Evolutionary conservation across 805 yeast genomes (phyloP).

Genomic region (Henningerozyma blattae): DNA sequence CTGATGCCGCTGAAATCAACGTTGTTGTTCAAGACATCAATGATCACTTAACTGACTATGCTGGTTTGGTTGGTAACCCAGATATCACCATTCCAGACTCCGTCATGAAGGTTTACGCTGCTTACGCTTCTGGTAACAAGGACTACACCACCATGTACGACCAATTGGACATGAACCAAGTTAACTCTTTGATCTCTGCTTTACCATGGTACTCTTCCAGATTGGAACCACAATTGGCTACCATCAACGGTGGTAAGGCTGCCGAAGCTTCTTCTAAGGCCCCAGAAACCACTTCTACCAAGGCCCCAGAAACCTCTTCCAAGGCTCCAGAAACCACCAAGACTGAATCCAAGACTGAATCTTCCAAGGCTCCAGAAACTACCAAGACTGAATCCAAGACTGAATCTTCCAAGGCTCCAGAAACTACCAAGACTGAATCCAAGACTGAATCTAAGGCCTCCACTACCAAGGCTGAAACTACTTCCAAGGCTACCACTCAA

Average conservation of each 20-base stretch:
- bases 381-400: not conserved
- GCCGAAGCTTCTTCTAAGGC: conserved; percentile 1
- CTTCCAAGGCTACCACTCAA: not conserved
- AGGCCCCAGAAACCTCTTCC: conserved; percentile 1
- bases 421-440: not conserved
- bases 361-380: not conserved
- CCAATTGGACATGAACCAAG: conserved; percentile 15
- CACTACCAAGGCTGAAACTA: not conserved
- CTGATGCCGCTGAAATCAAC: conserved; percentile 6
- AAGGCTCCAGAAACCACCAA: conserved; percentile 2
- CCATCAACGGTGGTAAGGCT: conserved; percentile 2
- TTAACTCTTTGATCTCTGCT: conserved; percentile 19
- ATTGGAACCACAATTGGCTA: conserved; percentile 10
- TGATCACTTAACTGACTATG: conserved; percentile 6
- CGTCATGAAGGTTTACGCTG: conserved; percentile 18
- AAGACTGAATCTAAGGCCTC: not conserved
- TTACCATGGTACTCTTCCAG: conserved; percentile 25
- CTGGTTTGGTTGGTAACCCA: conserved; percentile 1
- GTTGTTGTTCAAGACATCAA: conserved; percentile 9
- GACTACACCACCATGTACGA: conserved; percentile 23
- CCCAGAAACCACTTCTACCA: not conserved
- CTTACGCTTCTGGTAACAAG: conserved; percentile 23
- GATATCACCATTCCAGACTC: conserved; percentile 18
- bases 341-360: conserved; percentile 1
- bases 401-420: not conserved